These are phyloP conservation scores for Fusarium acutatum DNA, from an alignment of 2,329 filamentous ascomycete species.

Conservation along the genomic window DNA sequence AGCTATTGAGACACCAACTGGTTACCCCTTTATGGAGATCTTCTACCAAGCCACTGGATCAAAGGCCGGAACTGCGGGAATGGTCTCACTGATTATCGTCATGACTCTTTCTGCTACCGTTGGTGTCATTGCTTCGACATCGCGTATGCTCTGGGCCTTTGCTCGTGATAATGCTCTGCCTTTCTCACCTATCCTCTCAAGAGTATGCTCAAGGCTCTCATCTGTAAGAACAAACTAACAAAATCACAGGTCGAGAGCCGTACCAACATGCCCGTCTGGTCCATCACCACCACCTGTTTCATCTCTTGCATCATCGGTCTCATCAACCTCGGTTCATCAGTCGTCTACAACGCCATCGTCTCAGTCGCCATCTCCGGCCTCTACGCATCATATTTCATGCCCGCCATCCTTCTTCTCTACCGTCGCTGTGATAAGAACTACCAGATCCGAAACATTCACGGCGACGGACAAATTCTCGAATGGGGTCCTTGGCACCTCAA, in stretches of 20 bases:
- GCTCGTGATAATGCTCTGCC: constrained; percentile 32
- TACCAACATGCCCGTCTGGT: constrained; percentile 36
- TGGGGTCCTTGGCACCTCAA: constrained; percentile 66
- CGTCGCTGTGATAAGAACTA: constrained; percentile 34
- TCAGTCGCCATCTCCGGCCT: constrained; percentile 34
- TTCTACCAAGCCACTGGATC: constrained; percentile 38
- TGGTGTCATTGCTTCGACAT: constrained; percentile 37
- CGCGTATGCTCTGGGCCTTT: constrained; percentile 38
- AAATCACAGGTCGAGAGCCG: constrained; percentile 20
- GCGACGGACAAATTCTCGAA: constrained; percentile 27
- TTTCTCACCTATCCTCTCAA: constrained; percentile 27
- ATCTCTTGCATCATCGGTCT: constrained; percentile 35
- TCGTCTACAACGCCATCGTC: constrained; percentile 38
- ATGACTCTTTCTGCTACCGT: constrained; percentile 37
- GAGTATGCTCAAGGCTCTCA: background rate
- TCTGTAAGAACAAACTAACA: background rate
- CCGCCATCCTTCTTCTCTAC: constrained; percentile 35
- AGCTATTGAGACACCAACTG: constrained; percentile 31
- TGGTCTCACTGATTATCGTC: constrained; percentile 30
- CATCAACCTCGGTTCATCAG: constrained; percentile 35
- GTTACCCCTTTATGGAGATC: constrained; percentile 37
- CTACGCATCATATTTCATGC: constrained; percentile 35
- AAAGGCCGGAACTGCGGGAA: constrained; percentile 24
- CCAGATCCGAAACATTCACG: constrained; percentile 27
- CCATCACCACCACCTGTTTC: constrained; percentile 27